phyloP scores from a whole-genome alignment of 192 early-diverging fungal genomes.

The Rhizoclosmatium globosum region DNA sequence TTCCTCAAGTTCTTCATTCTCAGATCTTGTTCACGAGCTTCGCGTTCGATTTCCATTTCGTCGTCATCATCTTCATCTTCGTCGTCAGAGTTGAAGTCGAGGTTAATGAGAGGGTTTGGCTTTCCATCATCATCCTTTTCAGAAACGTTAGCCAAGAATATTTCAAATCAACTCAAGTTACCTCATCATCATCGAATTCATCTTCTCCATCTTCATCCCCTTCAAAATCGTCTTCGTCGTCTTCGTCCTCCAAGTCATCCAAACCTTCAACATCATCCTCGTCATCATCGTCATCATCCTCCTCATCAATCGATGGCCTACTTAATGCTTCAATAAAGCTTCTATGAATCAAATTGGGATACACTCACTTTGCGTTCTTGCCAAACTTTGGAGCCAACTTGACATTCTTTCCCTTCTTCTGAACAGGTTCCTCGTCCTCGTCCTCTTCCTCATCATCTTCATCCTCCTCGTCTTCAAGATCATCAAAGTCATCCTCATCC shows the following conservation, averaged over 20 bases:
- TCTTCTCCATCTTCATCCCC: conserved; percentile 35
- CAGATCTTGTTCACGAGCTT: conserved; percentile 71
- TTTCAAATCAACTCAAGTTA: background rate
- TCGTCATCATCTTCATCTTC: conserved; percentile 62
- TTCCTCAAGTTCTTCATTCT: conserved; percentile 72
- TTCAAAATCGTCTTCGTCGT: conserved; percentile 51
- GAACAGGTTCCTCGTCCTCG: conserved; percentile 46
- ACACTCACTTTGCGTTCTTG: conserved; percentile 13
- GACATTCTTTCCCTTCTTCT: conserved; percentile 14
- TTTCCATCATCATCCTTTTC: conserved; percentile 23
- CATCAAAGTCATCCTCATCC: conserved; percentile 19
- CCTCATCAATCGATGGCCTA: conserved; percentile 16
- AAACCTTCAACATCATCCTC: conserved; percentile 37
- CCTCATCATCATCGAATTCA: conserved; percentile 33
- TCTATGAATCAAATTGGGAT: background rate
- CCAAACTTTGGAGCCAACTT: conserved; percentile 21
- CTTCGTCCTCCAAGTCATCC: conserved; percentile 41
- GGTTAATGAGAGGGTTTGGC: conserved; percentile 36
- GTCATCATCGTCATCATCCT: conserved; percentile 17
- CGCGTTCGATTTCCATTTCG: conserved; percentile 73
- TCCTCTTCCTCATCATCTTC: conserved; percentile 35
- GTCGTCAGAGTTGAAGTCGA: conserved; percentile 45
- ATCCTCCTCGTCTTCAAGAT: background rate
- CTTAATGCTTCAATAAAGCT: background rate
- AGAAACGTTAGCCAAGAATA: background rate